These are phyloP conservation scores for Erysimum cheiranthoides DNA, from an alignment of 345 rosid species.

Conservation along the genomic window DNA sequence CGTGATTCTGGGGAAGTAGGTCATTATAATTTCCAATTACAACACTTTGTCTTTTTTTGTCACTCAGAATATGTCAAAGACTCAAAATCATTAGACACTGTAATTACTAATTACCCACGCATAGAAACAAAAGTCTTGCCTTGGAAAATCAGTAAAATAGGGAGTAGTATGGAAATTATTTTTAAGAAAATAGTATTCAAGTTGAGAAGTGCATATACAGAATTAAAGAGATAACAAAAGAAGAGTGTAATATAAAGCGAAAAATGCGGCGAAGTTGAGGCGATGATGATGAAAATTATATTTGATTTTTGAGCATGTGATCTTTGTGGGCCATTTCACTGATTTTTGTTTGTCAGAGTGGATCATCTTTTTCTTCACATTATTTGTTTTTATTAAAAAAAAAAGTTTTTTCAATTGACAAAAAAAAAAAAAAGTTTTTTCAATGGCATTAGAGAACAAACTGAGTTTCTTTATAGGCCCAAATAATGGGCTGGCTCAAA, in stretches of 20 bases:
- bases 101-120: background rate
- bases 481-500: background rate
- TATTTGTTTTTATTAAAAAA: background rate
- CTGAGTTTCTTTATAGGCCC: background rate
- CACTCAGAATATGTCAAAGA: background rate
- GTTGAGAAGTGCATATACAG: too few species aligned
- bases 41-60: background rate
- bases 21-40: background rate
- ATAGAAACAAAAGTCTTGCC: slow-evolving; percentile 1
- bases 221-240: too few species aligned
- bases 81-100: background rate
- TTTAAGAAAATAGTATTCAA: too few species aligned
- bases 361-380: background rate
- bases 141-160: slow-evolving; percentile 1
- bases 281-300: slow-evolving; percentile 8
- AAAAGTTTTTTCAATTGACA: too few species aligned
- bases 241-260: slow-evolving; percentile 7
- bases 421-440: background rate
- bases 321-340: slow-evolving; percentile 33
- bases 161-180: too few species aligned
- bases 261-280: slow-evolving; percentile 35
- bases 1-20: slow-evolving; percentile 31
- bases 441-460: background rate
- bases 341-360: background rate
- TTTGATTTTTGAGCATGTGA: slow-evolving; percentile 25